Evolutionary conservation across 2,329 filamentous ascomycete species (phyloP).

Genomic region (Hypoxylon sp.): DNA sequence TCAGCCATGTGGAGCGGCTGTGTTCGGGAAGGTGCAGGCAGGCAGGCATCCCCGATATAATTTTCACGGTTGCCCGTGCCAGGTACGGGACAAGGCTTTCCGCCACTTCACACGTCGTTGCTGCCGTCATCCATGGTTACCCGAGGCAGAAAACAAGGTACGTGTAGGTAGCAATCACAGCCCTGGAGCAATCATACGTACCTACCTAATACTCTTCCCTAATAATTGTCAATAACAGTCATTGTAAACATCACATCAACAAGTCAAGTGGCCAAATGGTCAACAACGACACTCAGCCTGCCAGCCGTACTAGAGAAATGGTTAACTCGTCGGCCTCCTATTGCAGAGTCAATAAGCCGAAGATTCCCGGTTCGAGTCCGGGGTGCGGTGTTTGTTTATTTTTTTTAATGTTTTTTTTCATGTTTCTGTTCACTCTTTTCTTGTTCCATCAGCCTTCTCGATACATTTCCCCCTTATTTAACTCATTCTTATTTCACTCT

Average conservation of each 20-base stretch:
- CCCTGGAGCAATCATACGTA: not conserved
- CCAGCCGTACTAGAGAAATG: constrained; percentile 47
- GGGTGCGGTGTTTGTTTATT: constrained; percentile 39
- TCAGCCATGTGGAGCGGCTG: constrained; percentile 32
- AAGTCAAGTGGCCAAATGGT: constrained; percentile 9
- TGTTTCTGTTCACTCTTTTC: constrained; percentile 2
- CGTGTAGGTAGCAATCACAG: not conserved
- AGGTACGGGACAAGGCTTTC: constrained; percentile 13
- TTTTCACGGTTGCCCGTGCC: constrained; percentile 9
- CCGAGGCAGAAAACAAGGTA: constrained; percentile 5
- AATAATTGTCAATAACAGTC: constrained; percentile 29
- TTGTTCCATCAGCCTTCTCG: not conserved
- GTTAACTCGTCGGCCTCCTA: constrained; percentile 48
- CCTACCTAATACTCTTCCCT: not conserved
- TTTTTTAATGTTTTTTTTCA: constrained; percentile 14
- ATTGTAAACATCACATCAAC: not conserved
- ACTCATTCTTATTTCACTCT: not conserved
- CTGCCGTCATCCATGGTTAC: not conserved
- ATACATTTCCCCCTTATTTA: not conserved
- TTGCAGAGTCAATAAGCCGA: constrained; percentile 37
- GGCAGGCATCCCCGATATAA: constrained; percentile 15
- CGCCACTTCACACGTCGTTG: constrained; percentile 2
- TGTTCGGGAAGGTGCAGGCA: constrained; percentile 38
- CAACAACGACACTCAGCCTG: constrained; percentile 18
- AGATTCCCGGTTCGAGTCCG: constrained; percentile 48